phyloP scores from a whole-genome alignment of 164 flowering plant species.

The Pachysandra terminalis region DNA sequence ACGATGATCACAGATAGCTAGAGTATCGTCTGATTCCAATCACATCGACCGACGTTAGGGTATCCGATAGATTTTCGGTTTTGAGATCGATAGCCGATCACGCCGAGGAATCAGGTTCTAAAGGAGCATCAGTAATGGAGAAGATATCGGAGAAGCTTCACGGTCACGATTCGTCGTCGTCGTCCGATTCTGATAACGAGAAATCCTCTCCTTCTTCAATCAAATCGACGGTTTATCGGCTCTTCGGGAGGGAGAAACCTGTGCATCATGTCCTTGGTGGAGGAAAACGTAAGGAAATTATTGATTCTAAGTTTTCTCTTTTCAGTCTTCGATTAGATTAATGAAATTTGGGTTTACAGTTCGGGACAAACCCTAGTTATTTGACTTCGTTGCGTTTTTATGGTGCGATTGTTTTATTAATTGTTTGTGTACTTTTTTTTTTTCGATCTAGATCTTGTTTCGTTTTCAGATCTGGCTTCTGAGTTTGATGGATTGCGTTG shows the following conservation, averaged over 20 bases:
- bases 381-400: too few relatives aligned
- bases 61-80: background rate
- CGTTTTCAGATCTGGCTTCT: conserved; percentile 1
- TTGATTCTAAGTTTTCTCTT: background rate
- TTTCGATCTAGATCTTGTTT: background rate
- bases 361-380: too few relatives aligned
- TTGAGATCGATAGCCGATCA: conserved; percentile 20
- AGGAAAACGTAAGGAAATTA: conserved; percentile 57
- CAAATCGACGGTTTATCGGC: conserved; percentile 41
- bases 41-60: conserved; percentile 2
- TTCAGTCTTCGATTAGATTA: background rate
- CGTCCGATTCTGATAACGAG: conserved; percentile 25
- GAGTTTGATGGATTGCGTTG: conserved; percentile 7
- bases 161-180: conserved; percentile 37
- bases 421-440: background rate
- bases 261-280: conserved; percentile 78
- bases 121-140: conserved; percentile 48
- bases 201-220: conserved; percentile 26
- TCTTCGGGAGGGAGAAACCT: conserved; percentile 75
- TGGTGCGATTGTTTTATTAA: background rate
- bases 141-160: conserved; percentile 65
- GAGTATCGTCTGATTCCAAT: background rate
- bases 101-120: conserved; percentile 17
- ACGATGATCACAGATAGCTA: background rate
- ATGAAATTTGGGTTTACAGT: background rate